Conservation (phyloP, 2,329 filamentous ascomycete species). For the Fusarium sp. region DNA sequence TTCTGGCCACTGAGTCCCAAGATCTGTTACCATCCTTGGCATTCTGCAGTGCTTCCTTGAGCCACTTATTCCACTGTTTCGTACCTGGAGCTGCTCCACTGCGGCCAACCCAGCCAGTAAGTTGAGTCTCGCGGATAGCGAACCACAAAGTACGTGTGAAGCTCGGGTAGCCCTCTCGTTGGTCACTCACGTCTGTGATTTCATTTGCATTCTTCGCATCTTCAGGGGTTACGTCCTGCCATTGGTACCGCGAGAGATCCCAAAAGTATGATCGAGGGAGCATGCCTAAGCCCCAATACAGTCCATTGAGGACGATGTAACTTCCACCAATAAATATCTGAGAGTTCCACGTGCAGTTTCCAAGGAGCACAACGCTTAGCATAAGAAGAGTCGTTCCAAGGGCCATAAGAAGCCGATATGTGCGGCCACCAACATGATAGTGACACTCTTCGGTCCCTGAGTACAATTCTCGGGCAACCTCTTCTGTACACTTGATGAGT, state of each 20-base stretch:
- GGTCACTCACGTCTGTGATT: conserved; percentile 43
- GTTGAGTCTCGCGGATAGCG: conserved; percentile 63
- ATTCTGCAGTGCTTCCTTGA: conserved; percentile 56
- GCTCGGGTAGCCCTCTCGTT: conserved; percentile 53
- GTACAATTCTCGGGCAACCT: conserved; percentile 70
- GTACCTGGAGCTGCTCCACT: conserved; percentile 63
- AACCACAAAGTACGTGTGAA: conserved; percentile 68
- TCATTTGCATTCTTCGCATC: conserved; percentile 51
- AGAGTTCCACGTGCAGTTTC: conserved; percentile 68
- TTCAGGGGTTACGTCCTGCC: conserved; percentile 51
- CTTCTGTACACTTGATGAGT: conserved; percentile 65
- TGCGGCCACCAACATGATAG: conserved; percentile 58
- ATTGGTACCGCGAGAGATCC: conserved; percentile 64
- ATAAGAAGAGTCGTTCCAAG: conserved; percentile 68
- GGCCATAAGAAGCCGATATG: conserved; percentile 64
- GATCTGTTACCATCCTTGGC: conserved; percentile 44
- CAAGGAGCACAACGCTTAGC: conserved; percentile 67
- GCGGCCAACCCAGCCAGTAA: conserved; percentile 61
- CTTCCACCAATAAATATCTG: conserved; percentile 66
- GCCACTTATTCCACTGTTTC: conserved; percentile 62
- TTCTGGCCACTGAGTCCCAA: conserved; percentile 60
- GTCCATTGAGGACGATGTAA: conserved; percentile 67
- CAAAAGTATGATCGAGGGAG: conserved; percentile 61
- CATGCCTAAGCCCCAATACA: conserved; percentile 67
- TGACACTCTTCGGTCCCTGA: conserved; percentile 67